Evolutionary conservation across 805 yeast species (phyloP), one percentile per base, ranked within the genome.

Genomic region (Candida palmyrensis): DNA sequence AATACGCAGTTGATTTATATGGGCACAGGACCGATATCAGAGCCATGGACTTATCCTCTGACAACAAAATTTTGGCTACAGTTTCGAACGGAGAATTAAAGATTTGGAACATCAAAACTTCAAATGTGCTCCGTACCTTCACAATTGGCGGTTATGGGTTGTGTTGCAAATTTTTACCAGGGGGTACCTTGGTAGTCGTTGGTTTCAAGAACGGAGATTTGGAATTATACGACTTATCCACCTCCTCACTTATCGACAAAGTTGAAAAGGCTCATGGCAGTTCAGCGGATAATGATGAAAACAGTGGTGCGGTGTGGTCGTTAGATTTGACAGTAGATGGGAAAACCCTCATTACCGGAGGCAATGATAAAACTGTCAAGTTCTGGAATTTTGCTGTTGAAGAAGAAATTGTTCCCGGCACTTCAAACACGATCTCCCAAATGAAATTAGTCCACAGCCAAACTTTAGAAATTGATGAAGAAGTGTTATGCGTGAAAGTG

Each of bases 11-110:
- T 15, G 96, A 88, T 31, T 57, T 77, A 26, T 71, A 75, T 33
- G 99, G 98, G 14, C 97, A 89, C 56, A 76, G 97, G 53, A 77
- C 87, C 2, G 99, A 92, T 56, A 71, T 90, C 18, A 73, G 98
- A 47, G 72, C 95, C 4, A 64, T 86, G 51, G 89, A 87, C 44
- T 68, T 92, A 22, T 82, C 95, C 36, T 75, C 78, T 35, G 96
- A 90, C 59, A 77, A 80, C 53, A 77, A 77, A 52, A 62, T 92
- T 37, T 62, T 90, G 26, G 94, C 88, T 3, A 82, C 96, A 2
- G 96, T 96, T 1, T 82, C 96, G 3, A 87, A 88, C 50, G 97
- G 97, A 15, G 73, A 77, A 43, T 61, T 92, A 41, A 92, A 92
- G 51, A 70, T 92, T 15, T 89, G 96, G 96, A 92, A 92, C 51